A percentile compares a stretch with the other conserved stretches of the same genome.
Conservation (phyloP, 768 basidiomycete species). For the Boletus eberwhitei region DNA sequence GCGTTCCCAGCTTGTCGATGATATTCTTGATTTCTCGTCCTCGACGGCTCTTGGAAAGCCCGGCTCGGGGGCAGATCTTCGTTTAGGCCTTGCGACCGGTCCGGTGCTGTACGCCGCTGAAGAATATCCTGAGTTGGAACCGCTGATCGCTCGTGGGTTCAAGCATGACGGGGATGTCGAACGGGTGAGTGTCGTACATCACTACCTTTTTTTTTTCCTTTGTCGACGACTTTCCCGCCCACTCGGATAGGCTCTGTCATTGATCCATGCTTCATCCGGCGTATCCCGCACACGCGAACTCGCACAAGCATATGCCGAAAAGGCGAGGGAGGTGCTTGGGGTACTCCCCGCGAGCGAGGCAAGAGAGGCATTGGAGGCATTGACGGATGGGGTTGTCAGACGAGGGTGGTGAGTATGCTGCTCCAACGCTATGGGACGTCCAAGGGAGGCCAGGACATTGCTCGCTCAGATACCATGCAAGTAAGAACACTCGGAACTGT, state of each 20-base stretch:
- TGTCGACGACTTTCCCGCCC: background rate
- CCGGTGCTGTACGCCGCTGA: conserved; percentile 87
- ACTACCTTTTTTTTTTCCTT: background rate
- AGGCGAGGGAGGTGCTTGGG: conserved; percentile 66
- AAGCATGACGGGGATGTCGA: conserved; percentile 75
- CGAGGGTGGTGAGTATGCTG: conserved; percentile 44
- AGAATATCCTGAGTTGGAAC: conserved; percentile 71
- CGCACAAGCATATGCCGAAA: conserved; percentile 69
- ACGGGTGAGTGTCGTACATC: conserved; percentile 43
- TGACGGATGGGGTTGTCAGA: conserved; percentile 67
- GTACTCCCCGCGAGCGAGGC: conserved; percentile 80
- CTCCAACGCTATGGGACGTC: background rate
- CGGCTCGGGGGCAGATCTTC: conserved; percentile 71
- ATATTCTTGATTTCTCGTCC: conserved; percentile 89
- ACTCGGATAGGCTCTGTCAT: conserved; percentile 54
- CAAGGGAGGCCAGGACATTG: background rate
- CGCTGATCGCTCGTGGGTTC: conserved; percentile 79
- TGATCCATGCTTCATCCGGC: conserved; percentile 60
- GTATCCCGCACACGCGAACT: conserved; percentile 76
- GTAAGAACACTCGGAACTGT: background rate
- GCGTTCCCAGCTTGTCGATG: conserved; percentile 78
- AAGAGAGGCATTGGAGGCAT: conserved; percentile 65
- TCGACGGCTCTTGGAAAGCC: conserved; percentile 85
- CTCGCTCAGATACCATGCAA: conserved; percentile 1
- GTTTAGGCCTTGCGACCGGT: conserved; percentile 80